phyloP scores from a whole-genome alignment of 768 basidiomycete genomes.

The Rhodotorula toruloides region DNA sequence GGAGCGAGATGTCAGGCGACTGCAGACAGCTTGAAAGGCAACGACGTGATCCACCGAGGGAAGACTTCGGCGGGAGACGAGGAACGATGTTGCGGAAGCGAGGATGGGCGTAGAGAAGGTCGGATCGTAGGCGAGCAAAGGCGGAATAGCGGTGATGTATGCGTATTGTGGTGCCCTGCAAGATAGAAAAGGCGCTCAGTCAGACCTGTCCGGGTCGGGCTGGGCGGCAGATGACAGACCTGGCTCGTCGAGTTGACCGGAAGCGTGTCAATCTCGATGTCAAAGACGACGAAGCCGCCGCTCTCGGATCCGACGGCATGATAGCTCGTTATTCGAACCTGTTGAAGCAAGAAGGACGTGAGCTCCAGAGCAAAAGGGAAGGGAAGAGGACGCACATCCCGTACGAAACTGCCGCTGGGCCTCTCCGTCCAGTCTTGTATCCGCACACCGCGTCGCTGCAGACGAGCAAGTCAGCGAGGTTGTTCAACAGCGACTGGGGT shows the following conservation, averaged over 20 bases:
- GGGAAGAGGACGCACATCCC: slow-evolving; percentile 17
- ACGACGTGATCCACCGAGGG: slow-evolving; percentile 29
- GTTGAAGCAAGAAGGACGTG: not conserved
- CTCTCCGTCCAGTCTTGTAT: slow-evolving; percentile 30
- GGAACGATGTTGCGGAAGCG: slow-evolving; percentile 22
- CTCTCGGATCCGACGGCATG: slow-evolving; percentile 23
- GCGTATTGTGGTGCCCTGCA: slow-evolving; percentile 33
- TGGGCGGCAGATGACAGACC: not conserved
- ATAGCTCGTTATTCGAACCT: slow-evolving; percentile 29
- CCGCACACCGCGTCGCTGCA: slow-evolving; percentile 24
- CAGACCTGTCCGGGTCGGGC: not conserved
- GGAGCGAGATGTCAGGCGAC: too few relatives aligned
- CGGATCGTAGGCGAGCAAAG: slow-evolving; percentile 37
- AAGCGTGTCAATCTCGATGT: slow-evolving; percentile 30
- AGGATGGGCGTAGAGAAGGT: slow-evolving; percentile 32
- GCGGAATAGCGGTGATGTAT: slow-evolving; percentile 41
- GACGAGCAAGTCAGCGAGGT: not conserved
- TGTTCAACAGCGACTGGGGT: not conserved
- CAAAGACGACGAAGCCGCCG: slow-evolving; percentile 38
- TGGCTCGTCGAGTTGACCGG: not conserved
- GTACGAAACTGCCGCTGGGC: slow-evolving; percentile 16
- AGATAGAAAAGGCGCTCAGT: not conserved
- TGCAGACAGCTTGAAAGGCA: too few relatives aligned
- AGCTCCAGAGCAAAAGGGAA: too few relatives aligned
- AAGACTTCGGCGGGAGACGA: slow-evolving; percentile 37